Conservation (phyloP, 768 basidiomycete genomes). For the Tulasnella sp. region DNA sequence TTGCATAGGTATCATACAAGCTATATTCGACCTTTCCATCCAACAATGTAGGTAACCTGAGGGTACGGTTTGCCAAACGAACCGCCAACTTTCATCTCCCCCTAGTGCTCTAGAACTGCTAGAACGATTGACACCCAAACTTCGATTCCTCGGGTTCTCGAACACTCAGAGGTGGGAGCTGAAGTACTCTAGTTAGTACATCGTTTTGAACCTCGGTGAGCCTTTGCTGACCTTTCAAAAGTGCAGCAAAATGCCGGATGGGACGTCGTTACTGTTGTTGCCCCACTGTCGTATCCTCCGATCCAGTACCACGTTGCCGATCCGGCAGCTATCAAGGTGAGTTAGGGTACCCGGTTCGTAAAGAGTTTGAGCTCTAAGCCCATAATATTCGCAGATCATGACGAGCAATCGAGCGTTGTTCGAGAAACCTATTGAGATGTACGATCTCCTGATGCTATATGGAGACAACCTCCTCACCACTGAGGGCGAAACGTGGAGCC, state of each 20-base stretch:
- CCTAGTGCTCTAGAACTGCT: not conserved
- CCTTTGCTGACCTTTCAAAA: not conserved
- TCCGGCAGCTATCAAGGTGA: constrained; percentile 24
- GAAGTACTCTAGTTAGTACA: not conserved
- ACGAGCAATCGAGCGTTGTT: constrained; percentile 22
- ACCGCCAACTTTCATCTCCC: not conserved
- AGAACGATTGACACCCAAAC: not conserved
- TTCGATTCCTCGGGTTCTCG: constrained; percentile 8
- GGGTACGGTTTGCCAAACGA: not conserved
- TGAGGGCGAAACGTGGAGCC: constrained; percentile 25
- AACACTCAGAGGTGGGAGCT: not conserved
- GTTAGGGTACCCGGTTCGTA: not conserved
- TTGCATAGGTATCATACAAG: not conserved
- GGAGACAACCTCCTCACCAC: constrained; percentile 29
- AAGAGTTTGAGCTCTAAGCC: not conserved
- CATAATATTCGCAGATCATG: not conserved
- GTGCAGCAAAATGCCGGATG: constrained; percentile 2
- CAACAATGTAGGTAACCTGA: not conserved
- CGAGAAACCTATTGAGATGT: constrained; percentile 16
- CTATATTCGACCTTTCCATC: constrained; percentile 1
- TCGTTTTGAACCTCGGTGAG: not conserved
- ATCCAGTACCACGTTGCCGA: constrained; percentile 13
- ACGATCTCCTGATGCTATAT: constrained; percentile 11
- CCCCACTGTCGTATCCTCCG: not conserved
- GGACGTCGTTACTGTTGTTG: constrained; percentile 6